Percentiles rank a stretch among this genome's conserved stretches.
Conservation (phyloP, 2,329 filamentous ascomycete genomes). For the Fusarium cyanostomum region DNA sequence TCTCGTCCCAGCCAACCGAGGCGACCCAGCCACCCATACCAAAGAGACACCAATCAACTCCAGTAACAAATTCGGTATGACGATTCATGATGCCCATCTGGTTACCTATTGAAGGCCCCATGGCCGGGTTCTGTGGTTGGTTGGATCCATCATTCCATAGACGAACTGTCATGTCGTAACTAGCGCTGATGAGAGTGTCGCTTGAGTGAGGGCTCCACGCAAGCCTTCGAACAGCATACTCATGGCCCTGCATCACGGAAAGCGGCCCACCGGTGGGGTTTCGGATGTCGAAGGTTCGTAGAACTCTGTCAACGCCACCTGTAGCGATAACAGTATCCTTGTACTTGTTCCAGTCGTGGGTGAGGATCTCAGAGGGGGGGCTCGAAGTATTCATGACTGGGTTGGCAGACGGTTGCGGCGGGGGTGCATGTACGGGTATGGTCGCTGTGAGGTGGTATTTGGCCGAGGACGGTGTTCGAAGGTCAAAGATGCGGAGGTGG, state of each 20-base stretch:
- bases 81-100: slow-evolving; percentile 89
- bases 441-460: slow-evolving; percentile 86
- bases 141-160: slow-evolving; percentile 83
- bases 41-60: slow-evolving; percentile 98
- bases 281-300: slow-evolving; percentile 91
- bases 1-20: slow-evolving; percentile 93
- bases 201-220: slow-evolving; percentile 95
- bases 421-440: slow-evolving; percentile 82
- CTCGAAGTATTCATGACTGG: slow-evolving; percentile 49
- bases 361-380: slow-evolving; percentile 84
- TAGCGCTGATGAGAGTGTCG: slow-evolving; percentile 86
- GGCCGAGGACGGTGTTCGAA: slow-evolving; percentile 84
- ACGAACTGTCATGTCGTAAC: slow-evolving; percentile 98
- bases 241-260: slow-evolving; percentile 81
- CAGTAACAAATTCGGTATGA: slow-evolving; percentile 96
- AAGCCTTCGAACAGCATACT: slow-evolving; percentile 87
- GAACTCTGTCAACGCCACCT: slow-evolving; percentile 85
- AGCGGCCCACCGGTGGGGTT: slow-evolving; percentile 77
- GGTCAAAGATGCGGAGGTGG: slow-evolving; percentile 88
- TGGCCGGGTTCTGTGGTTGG: slow-evolving; percentile 49
- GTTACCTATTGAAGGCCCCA: slow-evolving; percentile 62
- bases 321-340: slow-evolving; percentile 84
- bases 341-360: slow-evolving; percentile 99
- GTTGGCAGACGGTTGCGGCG: slow-evolving; percentile 52
- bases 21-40: slow-evolving; percentile 96